Evolutionary conservation across 1,139 yeast genomes (phyloP).

Genomic region (Hanseniaspora gamundiae): DNA sequence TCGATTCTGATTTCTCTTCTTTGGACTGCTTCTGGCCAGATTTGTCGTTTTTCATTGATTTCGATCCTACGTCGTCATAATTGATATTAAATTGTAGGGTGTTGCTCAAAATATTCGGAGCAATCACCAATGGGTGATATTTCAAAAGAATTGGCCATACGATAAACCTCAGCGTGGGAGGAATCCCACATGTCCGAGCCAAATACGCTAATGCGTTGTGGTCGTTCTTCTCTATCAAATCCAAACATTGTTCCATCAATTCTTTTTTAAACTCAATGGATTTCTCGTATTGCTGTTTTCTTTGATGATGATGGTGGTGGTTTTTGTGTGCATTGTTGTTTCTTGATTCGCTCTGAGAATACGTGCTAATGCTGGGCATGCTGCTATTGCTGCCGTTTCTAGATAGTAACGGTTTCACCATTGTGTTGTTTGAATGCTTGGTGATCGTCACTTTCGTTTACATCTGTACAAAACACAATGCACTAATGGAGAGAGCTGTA

Average conservation of each 20-base stretch:
- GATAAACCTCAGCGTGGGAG: constrained; percentile 64
- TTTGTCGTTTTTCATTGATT: constrained; percentile 4
- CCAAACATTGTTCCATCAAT: constrained; percentile 17
- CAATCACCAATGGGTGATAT: constrained; percentile 72
- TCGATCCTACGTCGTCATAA: constrained; percentile 7
- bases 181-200: constrained; percentile 76
- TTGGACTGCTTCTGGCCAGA: constrained; percentile 6
- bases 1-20: too few species aligned
- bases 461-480: too few species aligned
- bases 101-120: constrained; percentile 62
- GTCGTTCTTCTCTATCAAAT: constrained; percentile 24
- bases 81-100: constrained; percentile 11
- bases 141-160: constrained; percentile 80
- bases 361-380: background rate
- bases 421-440: too few species aligned
- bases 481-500: too few species aligned
- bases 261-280: constrained; percentile 15
- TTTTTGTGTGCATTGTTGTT: background rate
- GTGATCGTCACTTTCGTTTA: too few species aligned
- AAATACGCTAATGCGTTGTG: constrained; percentile 48
- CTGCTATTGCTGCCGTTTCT: background rate
- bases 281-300: constrained; percentile 4
- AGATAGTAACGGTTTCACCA: background rate
- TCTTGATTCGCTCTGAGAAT: background rate
- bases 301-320: constrained; percentile 7